These are phyloP conservation scores for Puccinia polysora DNA, from an alignment of 1,284 basidiomycete genomes.

Conservation along the genomic window DNA sequence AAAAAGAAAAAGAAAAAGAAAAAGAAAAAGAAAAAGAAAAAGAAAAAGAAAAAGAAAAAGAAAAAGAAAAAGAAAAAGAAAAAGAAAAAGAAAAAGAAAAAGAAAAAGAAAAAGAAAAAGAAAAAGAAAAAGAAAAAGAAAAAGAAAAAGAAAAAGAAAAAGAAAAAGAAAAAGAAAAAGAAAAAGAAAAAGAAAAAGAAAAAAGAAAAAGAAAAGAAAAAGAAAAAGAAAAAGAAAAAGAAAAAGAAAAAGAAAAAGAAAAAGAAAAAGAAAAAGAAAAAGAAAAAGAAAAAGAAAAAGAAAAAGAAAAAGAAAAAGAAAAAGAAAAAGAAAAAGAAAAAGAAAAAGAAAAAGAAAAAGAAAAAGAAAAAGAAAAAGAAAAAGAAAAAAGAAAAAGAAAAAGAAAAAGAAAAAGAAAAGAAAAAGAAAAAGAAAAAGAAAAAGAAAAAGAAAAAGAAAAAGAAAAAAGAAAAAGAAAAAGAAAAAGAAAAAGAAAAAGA, in stretches of 20 bases:
- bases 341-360: background rate
- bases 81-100: too few relatives aligned
- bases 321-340: background rate
- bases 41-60: too few relatives aligned
- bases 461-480: background rate
- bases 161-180: background rate
- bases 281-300: slow-evolving; percentile 1
- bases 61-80: too few relatives aligned
- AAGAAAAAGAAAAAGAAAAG: background rate
- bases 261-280: background rate
- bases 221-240: background rate
- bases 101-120: too few relatives aligned
- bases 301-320: background rate
- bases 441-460: background rate
- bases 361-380: background rate
- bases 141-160: too few relatives aligned
- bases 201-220: background rate
- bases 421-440: background rate
- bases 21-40: too few relatives aligned
- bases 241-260: background rate
- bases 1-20: too few relatives aligned
- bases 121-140: too few relatives aligned
- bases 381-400: background rate
- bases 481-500: background rate
- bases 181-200: background rate